These are phyloP conservation scores for Solanum bukasovii DNA, from an alignment of 257 asterid species.

Conservation along the genomic window DNA sequence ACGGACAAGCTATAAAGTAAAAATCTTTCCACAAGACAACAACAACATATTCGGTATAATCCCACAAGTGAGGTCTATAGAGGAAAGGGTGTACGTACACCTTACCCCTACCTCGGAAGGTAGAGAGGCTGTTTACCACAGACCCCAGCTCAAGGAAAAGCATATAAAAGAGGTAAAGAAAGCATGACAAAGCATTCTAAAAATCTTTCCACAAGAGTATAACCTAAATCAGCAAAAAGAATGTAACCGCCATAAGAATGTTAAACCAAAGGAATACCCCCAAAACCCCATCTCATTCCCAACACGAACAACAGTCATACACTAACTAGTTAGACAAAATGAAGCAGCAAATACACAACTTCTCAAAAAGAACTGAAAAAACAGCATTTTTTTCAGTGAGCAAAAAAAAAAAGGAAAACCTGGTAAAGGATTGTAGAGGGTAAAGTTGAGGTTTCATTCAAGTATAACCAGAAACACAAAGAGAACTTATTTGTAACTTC, in stretches of 20 bases:
- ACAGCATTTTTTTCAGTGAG: neutral
- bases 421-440: conserved; percentile 57
- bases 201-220: neutral
- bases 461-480: conserved; percentile 77
- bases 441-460: conserved; percentile 26
- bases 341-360: neutral
- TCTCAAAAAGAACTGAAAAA: neutral
- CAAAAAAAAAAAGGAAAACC: conserved; percentile 29
- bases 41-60: too few species aligned
- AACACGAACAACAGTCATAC: neutral
- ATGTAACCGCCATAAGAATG: neutral
- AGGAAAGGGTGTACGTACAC: neutral
- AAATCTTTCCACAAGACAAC: neutral
- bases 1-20: neutral
- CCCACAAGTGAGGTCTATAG: neutral
- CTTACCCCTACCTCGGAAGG: neutral
- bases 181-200: neutral
- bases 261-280: neutral
- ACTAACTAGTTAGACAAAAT: neutral
- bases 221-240: neutral
- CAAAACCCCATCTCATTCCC: neutral
- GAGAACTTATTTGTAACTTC: conserved; percentile 35
- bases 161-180: neutral
- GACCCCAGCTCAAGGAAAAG: neutral
- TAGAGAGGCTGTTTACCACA: neutral